A percentile compares a stretch with the other conserved stretches of the same genome.
Evolutionary conservation across 768 basidiomycete species (phyloP).

Genomic region (Arthromyces matolae): DNA sequence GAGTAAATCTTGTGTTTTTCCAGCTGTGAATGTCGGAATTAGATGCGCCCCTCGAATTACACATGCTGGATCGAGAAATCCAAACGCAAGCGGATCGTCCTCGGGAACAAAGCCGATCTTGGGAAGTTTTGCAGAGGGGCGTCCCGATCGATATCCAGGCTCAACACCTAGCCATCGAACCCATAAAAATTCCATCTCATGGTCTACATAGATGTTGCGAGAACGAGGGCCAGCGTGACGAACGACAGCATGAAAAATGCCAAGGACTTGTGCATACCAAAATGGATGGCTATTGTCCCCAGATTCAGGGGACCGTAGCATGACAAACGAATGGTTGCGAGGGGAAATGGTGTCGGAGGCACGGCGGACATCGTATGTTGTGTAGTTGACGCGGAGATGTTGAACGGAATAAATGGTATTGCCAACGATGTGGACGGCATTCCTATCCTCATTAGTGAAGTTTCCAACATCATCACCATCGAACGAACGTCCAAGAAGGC

Average conservation of each 20-base stretch:
- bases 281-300: constrained; percentile 22
- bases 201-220: not conserved
- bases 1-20: constrained; percentile 16
- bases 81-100: constrained; percentile 22
- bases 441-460: constrained; percentile 19
- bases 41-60: constrained; percentile 26
- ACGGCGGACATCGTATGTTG: constrained; percentile 40
- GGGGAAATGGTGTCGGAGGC: constrained; percentile 40
- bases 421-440: constrained; percentile 13
- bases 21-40: constrained; percentile 27
- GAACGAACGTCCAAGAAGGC: constrained; percentile 19
- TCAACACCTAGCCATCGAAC: constrained; percentile 35
- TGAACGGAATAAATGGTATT: constrained; percentile 26
- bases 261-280: constrained; percentile 33
- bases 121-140: constrained; percentile 17
- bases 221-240: constrained; percentile 13
- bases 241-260: constrained; percentile 29
- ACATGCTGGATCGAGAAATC: too few species aligned
- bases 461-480: constrained; percentile 28
- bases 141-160: constrained; percentile 15
- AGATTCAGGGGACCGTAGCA: constrained; percentile 24
- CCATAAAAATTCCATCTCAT: constrained; percentile 32
- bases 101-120: constrained; percentile 25
- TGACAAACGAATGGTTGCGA: constrained; percentile 31
- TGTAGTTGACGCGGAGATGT: constrained; percentile 35